Base-by-base conservation (phyloP, 371 early-diverging fungal genomes). In the Apophysomyces ossiformis region DNA sequence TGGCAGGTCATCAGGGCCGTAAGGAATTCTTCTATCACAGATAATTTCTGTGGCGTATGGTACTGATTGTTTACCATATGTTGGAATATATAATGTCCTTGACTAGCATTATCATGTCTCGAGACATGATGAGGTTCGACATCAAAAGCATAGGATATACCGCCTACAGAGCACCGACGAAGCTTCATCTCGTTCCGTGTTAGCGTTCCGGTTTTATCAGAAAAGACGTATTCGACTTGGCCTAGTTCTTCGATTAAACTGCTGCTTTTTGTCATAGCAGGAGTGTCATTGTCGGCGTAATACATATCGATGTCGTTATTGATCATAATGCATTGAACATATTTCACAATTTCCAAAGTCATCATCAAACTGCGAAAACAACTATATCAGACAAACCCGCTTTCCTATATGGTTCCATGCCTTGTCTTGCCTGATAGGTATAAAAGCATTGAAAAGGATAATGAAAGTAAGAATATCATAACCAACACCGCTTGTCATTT, bases 211-310 rank as follows among this genome's bases (percentile, higher is more conserved):
- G 91, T 99, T 82, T 99, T 99, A 79, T 99, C 99, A 44, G 95
- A 92, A 62, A 99, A 93, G 50, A 99, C 89, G 75, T 95, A 96
- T 58, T 95, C 93, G 65, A 99, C 92, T 73, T 92, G 90, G 7
- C 96, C 98, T 12, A 96, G 79, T 66, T 96, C 96, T 74, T 96
- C 96, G 65, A 91, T 87, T 36, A 94, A 75, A 37, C 88, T 89
- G 13, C 90, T 88, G 37, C 93, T 94, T 37, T 92, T 84, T 1
- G 91, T 91, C 63, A 80, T 81, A 1, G 92, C 93, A 5, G 89
- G 84, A 9, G 88, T 85, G 61, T 90, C 85, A 2, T 85, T 78
- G 15, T 70, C 69, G 11, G 85, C 84, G 57, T 91, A 85, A 75
- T 92, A 93, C 79, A 92, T 85, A 43, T 85, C 84, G 5, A 85